phyloP scores from a whole-genome alignment of 495 filamentous ascomycete species.

The Penicillium fimorum region DNA sequence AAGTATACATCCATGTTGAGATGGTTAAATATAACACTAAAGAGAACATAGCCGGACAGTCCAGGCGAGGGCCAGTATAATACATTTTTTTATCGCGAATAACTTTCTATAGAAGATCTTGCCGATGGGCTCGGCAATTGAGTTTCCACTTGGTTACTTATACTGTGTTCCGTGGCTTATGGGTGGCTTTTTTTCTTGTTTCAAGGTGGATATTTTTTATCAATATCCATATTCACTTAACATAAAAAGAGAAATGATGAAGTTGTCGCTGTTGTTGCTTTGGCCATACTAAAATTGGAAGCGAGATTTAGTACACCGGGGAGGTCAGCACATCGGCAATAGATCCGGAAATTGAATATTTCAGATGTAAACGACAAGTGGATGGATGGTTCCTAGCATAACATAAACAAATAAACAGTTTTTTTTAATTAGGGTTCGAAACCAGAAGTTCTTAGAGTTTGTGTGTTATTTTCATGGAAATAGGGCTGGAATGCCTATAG shows the following conservation, averaged over 20 bases:
- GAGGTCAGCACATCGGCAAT: background rate
- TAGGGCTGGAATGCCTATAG: constrained; percentile 1
- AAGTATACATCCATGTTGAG: no score
- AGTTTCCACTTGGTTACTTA: background rate
- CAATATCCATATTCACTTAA: background rate
- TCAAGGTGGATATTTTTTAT: background rate
- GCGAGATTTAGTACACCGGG: background rate
- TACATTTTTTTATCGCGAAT: background rate
- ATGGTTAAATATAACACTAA: background rate
- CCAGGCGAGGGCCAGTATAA: background rate
- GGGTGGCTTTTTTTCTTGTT: background rate
- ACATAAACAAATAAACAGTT: background rate
- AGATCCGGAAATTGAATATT: background rate
- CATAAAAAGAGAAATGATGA: background rate
- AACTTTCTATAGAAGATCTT: background rate
- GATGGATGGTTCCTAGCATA: background rate
- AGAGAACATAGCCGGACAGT: background rate
- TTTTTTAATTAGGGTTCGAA: background rate
- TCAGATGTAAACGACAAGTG: background rate
- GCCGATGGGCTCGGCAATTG: background rate
- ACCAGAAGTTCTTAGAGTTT: background rate
- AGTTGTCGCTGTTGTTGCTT: background rate
- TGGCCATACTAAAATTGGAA: background rate
- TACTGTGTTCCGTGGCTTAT: background rate
- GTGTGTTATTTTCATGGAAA: background rate